Evolutionary conservation across 2,329 filamentous ascomycete genomes (phyloP).

Genomic region (Elsinoe fawcettii): DNA sequence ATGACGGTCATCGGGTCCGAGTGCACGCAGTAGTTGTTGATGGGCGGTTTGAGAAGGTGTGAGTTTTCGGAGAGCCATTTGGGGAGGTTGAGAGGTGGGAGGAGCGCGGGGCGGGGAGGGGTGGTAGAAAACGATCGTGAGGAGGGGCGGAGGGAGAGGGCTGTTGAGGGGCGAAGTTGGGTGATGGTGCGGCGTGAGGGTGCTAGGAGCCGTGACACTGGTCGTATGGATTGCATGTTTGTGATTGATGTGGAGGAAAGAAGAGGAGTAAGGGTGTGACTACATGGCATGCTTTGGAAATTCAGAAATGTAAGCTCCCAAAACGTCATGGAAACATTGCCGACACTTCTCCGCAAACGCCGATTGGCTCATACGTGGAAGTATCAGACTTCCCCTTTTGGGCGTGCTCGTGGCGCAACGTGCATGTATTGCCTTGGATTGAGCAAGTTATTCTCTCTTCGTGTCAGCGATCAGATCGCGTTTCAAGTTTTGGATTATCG

Average conservation of each 20-base stretch:
- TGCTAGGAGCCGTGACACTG: neutral
- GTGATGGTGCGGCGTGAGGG: neutral
- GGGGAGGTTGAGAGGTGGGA: slow-evolving; percentile 36
- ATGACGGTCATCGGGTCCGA: slow-evolving; percentile 76
- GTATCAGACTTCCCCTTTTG: neutral
- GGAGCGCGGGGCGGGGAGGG: slow-evolving; percentile 16
- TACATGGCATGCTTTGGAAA: neutral
- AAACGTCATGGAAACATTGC: neutral
- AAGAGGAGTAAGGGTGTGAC: neutral
- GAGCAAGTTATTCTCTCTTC: slow-evolving; percentile 6
- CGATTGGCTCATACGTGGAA: neutral
- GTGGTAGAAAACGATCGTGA: neutral
- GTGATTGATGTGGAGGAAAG: neutral
- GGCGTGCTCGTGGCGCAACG: neutral
- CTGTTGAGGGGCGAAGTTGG: neutral
- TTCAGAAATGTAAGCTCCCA: neutral
- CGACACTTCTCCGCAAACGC: neutral
- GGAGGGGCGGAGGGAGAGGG: neutral
- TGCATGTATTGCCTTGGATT: neutral
- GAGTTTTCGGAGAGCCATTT: slow-evolving; percentile 71
- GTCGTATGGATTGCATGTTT: neutral
- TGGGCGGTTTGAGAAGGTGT: slow-evolving; percentile 83
- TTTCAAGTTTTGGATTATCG: neutral
- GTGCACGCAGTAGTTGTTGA: slow-evolving; percentile 98
- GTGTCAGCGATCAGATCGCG: neutral